These are phyloP conservation scores for Kluyveromyces dobzhanskii DNA, from an alignment of 805 yeast genomes.

Conservation along the genomic window DNA sequence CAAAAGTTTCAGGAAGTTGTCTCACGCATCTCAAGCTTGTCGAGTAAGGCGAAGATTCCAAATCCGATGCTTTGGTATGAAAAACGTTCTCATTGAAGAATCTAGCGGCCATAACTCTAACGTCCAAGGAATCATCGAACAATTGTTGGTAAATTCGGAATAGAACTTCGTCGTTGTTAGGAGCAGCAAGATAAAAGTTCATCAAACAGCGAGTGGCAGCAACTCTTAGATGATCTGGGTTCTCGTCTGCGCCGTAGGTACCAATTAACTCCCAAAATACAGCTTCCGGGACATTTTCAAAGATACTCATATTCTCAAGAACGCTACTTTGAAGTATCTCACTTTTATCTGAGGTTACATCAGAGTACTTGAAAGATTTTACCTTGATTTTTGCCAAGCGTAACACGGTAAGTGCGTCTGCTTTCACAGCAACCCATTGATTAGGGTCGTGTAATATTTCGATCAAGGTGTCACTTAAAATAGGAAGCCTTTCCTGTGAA, in stretches of 20 bases:
- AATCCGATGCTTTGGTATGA: neutral
- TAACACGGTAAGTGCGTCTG: constrained; percentile 33
- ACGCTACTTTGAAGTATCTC: constrained; percentile 43
- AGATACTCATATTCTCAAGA: constrained; percentile 44
- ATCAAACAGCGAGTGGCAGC: constrained; percentile 19
- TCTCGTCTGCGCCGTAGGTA: constrained; percentile 13
- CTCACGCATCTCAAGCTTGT: constrained; percentile 22
- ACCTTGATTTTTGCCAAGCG: constrained; percentile 16
- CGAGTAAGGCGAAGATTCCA: constrained; percentile 26
- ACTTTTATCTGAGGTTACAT: constrained; percentile 28
- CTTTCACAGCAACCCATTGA: constrained; percentile 39
- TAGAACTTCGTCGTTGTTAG: constrained; percentile 9
- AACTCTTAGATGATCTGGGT: constrained; percentile 18
- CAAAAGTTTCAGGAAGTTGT: neutral
- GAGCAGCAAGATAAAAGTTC: constrained; percentile 5
- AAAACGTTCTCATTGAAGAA: constrained; percentile 31
- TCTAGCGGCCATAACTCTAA: constrained; percentile 41
- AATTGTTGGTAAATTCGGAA: constrained; percentile 32
- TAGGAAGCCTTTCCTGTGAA: neutral
- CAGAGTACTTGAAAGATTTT: constrained; percentile 14
- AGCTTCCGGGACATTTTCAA: constrained; percentile 20
- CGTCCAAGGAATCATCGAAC: constrained; percentile 59
- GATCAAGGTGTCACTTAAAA: constrained; percentile 13
- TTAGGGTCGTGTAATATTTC: constrained; percentile 18
- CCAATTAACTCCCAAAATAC: constrained; percentile 10